phyloP scores from a whole-genome alignment of 2,329 filamentous ascomycete species.

The Aspergillus ochraceoroseus region DNA sequence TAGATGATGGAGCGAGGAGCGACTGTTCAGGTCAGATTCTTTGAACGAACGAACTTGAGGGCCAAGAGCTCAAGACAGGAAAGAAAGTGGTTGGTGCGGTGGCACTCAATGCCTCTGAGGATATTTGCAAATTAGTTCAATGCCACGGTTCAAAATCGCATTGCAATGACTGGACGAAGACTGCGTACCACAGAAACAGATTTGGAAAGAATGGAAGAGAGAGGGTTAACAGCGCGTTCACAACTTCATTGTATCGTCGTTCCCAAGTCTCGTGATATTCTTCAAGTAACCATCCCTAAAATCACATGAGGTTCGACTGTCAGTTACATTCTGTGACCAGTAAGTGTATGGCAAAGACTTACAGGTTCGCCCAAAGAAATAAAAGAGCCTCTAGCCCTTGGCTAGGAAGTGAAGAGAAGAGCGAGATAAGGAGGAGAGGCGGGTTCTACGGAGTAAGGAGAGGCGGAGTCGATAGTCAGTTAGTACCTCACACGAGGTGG shows the following conservation, averaged over 20 bases:
- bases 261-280: slow-evolving; percentile 21
- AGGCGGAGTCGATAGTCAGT: slow-evolving; percentile 13
- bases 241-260: slow-evolving; percentile 27
- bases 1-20: slow-evolving; percentile 4
- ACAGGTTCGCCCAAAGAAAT: slow-evolving; percentile 15
- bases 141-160: slow-evolving; percentile 1
- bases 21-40: slow-evolving; percentile 2
- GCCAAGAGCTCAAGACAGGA: slow-evolving; percentile 20
- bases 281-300: slow-evolving; percentile 15
- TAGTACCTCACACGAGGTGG: slow-evolving; percentile 16
- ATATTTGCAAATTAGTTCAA: slow-evolving; percentile 9
- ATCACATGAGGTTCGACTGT: slow-evolving; percentile 9
- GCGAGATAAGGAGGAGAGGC: slow-evolving; percentile 3
- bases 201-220: slow-evolving; percentile 21
- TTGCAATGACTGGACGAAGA: slow-evolving; percentile 4
- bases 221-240: slow-evolving; percentile 16
- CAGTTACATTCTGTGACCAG: slow-evolving; percentile 4
- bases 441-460: slow-evolving; percentile 5
- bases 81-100: slow-evolving; percentile 22
- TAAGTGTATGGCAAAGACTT: slow-evolving; percentile 17
- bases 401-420: slow-evolving; percentile 18
- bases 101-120: slow-evolving; percentile 35
- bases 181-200: slow-evolving; percentile 21
- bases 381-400: slow-evolving; percentile 32
- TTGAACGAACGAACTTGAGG: slow-evolving; percentile 18